Base-by-base conservation (phyloP, 2,329 filamentous ascomycete species). In the Xylaria sp. region DNA sequence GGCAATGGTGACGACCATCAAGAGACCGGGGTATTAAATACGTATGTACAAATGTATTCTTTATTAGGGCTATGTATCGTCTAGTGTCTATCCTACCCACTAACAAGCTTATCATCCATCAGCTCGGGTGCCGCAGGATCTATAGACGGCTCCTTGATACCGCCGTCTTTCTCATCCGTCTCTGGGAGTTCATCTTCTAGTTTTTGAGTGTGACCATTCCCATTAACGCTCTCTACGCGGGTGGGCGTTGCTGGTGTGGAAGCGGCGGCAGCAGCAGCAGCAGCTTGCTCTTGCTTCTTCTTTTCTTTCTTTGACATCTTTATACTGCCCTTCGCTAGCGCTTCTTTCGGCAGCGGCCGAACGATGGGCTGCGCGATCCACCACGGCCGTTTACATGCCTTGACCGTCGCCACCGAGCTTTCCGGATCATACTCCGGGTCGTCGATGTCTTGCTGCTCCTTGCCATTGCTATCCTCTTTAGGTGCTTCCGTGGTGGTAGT, bases 331-430 rank as follows among this genome's bases (percentile, higher is more conserved):
- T 93, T 94, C 70, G 91, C 90, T 72, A 96, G 76, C 2, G 96
- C 96, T 82, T 98, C 95, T 73, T 92, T 92, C 0, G 96, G 96
- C 75, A 97, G 79, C 48, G 94, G 94, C 65, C 94, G 84, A 6
- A 97, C 87, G 75, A 97, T 93, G 4, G 95, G 91, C 82, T 98
- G 94, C 61, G 90, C 93, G 4, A 97, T 86, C 93, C 93, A 97
- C 88, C 90, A 97, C 0, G 94, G 94, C 71, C 93, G 83, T 78
- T 90, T 91, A 77, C 93, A 97, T 68, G 88, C 84, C 64, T 87
- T 88, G 31, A 96, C 89, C 0, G 92, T 89, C 9, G 87, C 89
- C 20, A 89, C 81, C 4, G 90, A 92, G 78, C 87, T 90, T 75
- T 89, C 85, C 0, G 81, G 80, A 56, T 86, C 84, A 1, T 78